Conservation (phyloP, 768 basidiomycete species). For the Gloeophyllum trabeum region DNA sequence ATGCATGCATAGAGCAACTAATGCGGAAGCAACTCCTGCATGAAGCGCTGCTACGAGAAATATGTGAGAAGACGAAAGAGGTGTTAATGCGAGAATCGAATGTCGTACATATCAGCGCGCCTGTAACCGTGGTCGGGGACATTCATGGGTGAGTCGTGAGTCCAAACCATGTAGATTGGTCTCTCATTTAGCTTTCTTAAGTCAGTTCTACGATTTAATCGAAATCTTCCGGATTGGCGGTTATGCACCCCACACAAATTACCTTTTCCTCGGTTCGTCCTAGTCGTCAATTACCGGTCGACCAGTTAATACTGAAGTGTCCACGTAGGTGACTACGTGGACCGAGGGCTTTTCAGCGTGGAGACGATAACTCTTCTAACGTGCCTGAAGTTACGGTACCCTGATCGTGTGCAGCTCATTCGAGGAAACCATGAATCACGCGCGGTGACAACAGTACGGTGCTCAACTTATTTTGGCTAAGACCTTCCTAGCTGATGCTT, state of each 20-base stretch:
- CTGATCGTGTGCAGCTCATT: slow-evolving; percentile 92
- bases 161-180: not conserved
- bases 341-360: slow-evolving; percentile 94
- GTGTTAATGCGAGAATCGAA: slow-evolving; percentile 98
- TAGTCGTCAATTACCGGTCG: not conserved
- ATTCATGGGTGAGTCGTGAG: slow-evolving; percentile 81
- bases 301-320: not conserved
- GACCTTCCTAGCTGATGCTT: slow-evolving; percentile 1
- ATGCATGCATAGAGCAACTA: slow-evolving; percentile 89
- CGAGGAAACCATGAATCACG: slow-evolving; percentile 96
- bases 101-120: slow-evolving; percentile 93
- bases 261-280: slow-evolving; percentile 86
- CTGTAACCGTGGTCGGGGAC: slow-evolving; percentile 97
- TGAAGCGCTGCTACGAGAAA: slow-evolving; percentile 90
- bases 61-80: slow-evolving; percentile 99
- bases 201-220: slow-evolving; percentile 98
- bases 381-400: slow-evolving; percentile 93
- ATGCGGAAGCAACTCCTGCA: slow-evolving; percentile 89
- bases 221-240: slow-evolving; percentile 99
- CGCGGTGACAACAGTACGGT: slow-evolving; percentile 89
- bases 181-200: slow-evolving; percentile 24
- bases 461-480: not conserved
- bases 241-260: slow-evolving; percentile 93
- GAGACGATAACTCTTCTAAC: slow-evolving; percentile 97
- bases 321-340: slow-evolving; percentile 87